Evolutionary conservation across 148 eudicot species (phyloP).

Genomic region (Pouteria glomerata): DNA sequence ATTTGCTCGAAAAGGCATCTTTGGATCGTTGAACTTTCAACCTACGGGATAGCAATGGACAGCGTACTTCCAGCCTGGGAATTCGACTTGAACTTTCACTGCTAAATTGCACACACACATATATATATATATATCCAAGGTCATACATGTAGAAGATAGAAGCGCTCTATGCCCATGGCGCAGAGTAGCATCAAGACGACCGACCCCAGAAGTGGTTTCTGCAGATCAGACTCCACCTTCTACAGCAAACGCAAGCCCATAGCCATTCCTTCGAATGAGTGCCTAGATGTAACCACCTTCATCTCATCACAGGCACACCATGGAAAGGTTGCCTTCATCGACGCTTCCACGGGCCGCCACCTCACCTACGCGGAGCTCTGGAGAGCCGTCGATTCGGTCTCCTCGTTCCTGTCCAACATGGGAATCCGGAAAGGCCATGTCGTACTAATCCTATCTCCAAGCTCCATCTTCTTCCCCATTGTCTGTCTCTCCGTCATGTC

Average conservation of each 20-base stretch:
- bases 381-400: slow-evolving; percentile 55
- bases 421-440: slow-evolving; percentile 71
- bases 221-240: slow-evolving; percentile 44
- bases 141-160: too few relatives aligned
- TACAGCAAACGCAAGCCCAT: slow-evolving; percentile 68
- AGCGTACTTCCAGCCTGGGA: too few relatives aligned
- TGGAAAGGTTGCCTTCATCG: slow-evolving; percentile 64
- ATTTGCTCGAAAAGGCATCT: too few relatives aligned
- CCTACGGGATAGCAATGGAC: too few relatives aligned
- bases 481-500: slow-evolving; percentile 83
- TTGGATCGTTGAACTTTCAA: too few relatives aligned
- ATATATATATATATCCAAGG: too few relatives aligned
- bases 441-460: slow-evolving; percentile 69
- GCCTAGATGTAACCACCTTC: slow-evolving; percentile 71
- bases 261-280: slow-evolving; percentile 44
- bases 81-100: too few relatives aligned
- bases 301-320: slow-evolving; percentile 83
- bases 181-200: slow-evolving; percentile 11
- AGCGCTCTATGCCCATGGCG: slow-evolving; percentile 24
- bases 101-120: too few relatives aligned
- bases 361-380: slow-evolving; percentile 57
- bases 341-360: slow-evolving; percentile 52
- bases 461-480: slow-evolving; percentile 78
- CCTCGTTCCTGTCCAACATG: slow-evolving; percentile 50
- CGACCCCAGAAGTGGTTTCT: slow-evolving; percentile 49